phyloP scores from a whole-genome alignment of 2,329 filamentous ascomycete genomes.

The Apiospora aurea region DNA sequence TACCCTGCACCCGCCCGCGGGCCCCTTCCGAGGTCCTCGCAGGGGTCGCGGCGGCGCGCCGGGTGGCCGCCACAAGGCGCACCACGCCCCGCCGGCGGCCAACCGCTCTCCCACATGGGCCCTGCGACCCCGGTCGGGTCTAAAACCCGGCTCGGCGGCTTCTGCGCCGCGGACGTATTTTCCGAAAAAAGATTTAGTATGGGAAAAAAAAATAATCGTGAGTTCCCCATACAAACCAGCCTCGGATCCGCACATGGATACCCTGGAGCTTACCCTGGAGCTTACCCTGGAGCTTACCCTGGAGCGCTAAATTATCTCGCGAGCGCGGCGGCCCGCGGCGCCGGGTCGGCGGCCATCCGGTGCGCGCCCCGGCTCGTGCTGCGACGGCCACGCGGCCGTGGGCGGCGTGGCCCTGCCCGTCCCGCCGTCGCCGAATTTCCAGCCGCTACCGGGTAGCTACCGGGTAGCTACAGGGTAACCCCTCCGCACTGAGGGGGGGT shows the following conservation, averaged over 20 bases:
- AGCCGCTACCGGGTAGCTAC: no score
- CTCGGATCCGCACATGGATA: neutral
- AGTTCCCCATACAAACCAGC: neutral
- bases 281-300: neutral
- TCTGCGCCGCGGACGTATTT: neutral
- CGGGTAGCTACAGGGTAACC: no score
- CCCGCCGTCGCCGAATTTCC: no score
- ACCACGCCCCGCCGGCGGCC: neutral
- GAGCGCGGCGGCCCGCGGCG: no score
- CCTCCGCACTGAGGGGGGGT: no score
- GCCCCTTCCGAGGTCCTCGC: neutral
- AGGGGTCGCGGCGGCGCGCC: neutral
- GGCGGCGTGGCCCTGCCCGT: no score
- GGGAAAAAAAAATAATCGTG: conserved; percentile 2
- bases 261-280: neutral
- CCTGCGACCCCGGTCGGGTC: neutral
- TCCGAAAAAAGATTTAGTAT: conserved; percentile 11
- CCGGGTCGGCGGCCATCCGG: neutral
- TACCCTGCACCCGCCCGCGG: neutral
- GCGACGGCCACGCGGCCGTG: no score
- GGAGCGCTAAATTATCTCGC: no score
- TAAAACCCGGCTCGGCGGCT: neutral
- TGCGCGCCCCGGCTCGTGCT: no score
- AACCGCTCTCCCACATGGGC: neutral
- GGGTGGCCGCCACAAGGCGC: neutral